Evolutionary conservation across 441 rosid species (phyloP).

Genomic region (Manihot esculenta): DNA sequence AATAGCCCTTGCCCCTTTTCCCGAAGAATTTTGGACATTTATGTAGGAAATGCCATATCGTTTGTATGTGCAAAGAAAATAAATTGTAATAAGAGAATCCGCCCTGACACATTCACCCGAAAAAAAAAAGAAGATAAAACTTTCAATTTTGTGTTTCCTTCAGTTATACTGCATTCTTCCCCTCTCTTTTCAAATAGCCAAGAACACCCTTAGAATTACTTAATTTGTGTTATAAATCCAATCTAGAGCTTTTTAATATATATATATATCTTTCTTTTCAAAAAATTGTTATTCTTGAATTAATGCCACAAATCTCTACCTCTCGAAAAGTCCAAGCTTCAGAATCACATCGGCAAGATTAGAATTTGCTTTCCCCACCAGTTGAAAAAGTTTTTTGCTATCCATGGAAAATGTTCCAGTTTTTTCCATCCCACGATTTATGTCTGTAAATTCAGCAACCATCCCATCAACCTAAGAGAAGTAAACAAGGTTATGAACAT

Average conservation of each 20-base stretch:
- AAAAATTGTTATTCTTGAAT: neutral
- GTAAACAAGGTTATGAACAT: conserved; percentile 1
- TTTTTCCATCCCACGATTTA: conserved; percentile 89
- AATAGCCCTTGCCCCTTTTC: neutral
- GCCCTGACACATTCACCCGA: neutral
- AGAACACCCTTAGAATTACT: neutral
- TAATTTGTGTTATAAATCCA: neutral
- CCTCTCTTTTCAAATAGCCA: neutral
- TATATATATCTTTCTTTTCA: no score
- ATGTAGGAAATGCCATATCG: no score
- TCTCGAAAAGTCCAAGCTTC: conserved; percentile 96
- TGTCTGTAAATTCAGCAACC: conserved; percentile 97
- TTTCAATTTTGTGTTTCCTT: neutral
- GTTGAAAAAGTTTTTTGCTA: conserved; percentile 87
- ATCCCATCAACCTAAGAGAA: conserved; percentile 80
- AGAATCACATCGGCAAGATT: conserved; percentile 94
- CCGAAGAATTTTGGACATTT: neutral
- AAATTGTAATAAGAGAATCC: neutral
- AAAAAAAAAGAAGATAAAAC: no score
- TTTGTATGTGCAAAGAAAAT: neutral
- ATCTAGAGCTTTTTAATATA: no score
- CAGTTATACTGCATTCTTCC: neutral
- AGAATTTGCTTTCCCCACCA: conserved; percentile 93
- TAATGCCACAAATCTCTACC: conserved; percentile 42
- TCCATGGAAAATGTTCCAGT: conserved; percentile 96